These are phyloP conservation scores for Ascocoryne sarcoides DNA, from an alignment of 2,329 filamentous ascomycete genomes.

Conservation along the genomic window DNA sequence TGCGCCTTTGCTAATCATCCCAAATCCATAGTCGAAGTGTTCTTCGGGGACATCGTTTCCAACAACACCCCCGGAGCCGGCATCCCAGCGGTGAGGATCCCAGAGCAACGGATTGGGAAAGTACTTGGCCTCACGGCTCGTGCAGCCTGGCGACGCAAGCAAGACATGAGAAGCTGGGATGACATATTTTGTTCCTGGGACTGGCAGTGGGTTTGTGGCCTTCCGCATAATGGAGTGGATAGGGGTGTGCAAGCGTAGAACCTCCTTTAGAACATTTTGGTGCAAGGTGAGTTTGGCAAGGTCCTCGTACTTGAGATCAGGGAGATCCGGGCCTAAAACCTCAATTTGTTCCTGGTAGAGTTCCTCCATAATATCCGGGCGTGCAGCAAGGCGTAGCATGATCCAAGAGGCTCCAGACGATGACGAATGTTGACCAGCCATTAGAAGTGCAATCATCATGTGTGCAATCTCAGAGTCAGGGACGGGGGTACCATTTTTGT, in stretches of 20 bases:
- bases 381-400: constrained; percentile 67
- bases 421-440: constrained; percentile 87
- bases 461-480: constrained; percentile 79
- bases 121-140: constrained; percentile 59
- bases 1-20: constrained; percentile 83
- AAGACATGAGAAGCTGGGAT: constrained; percentile 75
- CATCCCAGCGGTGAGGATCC: constrained; percentile 89
- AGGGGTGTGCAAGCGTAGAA: constrained; percentile 79
- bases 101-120: constrained; percentile 78
- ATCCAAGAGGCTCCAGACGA: constrained; percentile 82
- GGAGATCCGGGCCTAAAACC: constrained; percentile 65
- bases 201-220: constrained; percentile 78
- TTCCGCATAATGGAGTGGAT: constrained; percentile 94
- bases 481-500: constrained; percentile 74
- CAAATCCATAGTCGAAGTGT: constrained; percentile 90
- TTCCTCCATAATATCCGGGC: constrained; percentile 71
- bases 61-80: constrained; percentile 48
- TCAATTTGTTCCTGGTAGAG: constrained; percentile 74
- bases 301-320: constrained; percentile 66
- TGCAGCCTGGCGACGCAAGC: constrained; percentile 77
- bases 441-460: constrained; percentile 90
- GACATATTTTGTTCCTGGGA: constrained; percentile 74
- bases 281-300: constrained; percentile 74
- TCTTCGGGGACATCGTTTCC: constrained; percentile 51
- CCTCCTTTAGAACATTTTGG: constrained; percentile 81